Conservation (phyloP, 306 rosid genomes). For the Gastrolobium villosum region DNA sequence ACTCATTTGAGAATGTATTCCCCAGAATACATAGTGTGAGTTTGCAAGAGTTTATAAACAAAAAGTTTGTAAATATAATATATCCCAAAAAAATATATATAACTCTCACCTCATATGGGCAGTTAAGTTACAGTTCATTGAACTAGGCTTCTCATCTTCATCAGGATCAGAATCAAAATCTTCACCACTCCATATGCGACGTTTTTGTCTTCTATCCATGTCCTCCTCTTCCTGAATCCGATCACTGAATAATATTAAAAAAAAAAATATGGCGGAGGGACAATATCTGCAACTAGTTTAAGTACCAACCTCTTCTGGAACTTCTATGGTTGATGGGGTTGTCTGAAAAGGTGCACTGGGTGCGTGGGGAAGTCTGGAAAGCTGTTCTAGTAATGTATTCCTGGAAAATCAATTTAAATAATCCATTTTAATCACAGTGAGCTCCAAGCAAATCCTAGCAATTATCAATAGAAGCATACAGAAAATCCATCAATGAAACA, state of each 20-base stretch:
- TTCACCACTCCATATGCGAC: constrained; percentile 77
- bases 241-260: constrained; percentile 48
- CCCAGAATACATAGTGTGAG: no score
- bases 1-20: no score
- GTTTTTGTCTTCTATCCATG: constrained; percentile 74
- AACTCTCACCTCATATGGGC: constrained; percentile 57
- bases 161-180: constrained; percentile 77
- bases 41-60: no score
- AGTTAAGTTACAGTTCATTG: constrained; percentile 42
- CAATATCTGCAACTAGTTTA: constrained; percentile 29
- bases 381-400: constrained; percentile 71
- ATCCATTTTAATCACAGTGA: constrained; percentile 30
- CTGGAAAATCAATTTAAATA: constrained; percentile 49
- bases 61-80: no score
- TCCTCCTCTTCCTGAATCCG: constrained; percentile 75
- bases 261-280: constrained; percentile 34
- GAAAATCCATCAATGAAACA: constrained; percentile 17
- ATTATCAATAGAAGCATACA: constrained; percentile 28
- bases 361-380: constrained; percentile 79
- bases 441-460: constrained; percentile 16
- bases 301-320: constrained; percentile 77
- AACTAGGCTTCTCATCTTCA: constrained; percentile 59
- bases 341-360: constrained; percentile 86
- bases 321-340: constrained; percentile 64
- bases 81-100: neutral